Base-by-base conservation (phyloP, 1,139 yeast species). In the Hemisphaericaspora subhashii region DNA sequence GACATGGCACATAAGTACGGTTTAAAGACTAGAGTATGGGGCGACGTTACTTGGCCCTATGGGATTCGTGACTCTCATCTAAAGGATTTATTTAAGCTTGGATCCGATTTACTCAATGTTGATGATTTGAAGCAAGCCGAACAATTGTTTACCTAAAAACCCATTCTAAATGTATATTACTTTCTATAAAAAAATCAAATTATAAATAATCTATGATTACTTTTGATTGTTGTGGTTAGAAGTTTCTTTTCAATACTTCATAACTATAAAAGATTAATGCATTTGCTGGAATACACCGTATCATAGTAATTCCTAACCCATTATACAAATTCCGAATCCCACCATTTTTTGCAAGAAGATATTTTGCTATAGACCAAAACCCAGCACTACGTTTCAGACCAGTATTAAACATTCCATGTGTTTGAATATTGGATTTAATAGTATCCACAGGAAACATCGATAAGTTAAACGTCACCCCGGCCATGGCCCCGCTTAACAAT, bases 361-460 rank as follows among this genome's bases (percentile, higher is more conserved):
- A 53, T 55, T 41, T 50, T 15, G 52, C 47, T 28, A 53, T 59
- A 36, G 52, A 55, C 5, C 64, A 67, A 15, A 75, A 76, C 17
- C 55, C 50, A 24, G 54, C 71, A 64, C 33, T 10, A 23, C 47
- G 33, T 23, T 35, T 49, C n/a, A 37, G 40, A 28, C 42, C 38
- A 21, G 45, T 40, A 35, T 53, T 47, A 32, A 60, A 47, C 34
- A 63, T 48, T 41, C 61, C 62, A 41, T 71, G 67, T 0, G 96
- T 89, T 62, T 90, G 98, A 67, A 90, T 83, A 39, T 86, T 79
- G 5, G 92, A 83, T 60, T 90, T 90, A 44, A 90, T 76, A 1
- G 97, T 89, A 57, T 92, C 98, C 1, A 89, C 85, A 0, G 98
- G 98, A 59, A 83, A 90, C 42, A 87, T 72, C 8, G 87, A 77